Evolutionary conservation across 306 rosid species (phyloP), one percentile per base, ranked within the genome.

Genomic region (Argentina anserina): DNA sequence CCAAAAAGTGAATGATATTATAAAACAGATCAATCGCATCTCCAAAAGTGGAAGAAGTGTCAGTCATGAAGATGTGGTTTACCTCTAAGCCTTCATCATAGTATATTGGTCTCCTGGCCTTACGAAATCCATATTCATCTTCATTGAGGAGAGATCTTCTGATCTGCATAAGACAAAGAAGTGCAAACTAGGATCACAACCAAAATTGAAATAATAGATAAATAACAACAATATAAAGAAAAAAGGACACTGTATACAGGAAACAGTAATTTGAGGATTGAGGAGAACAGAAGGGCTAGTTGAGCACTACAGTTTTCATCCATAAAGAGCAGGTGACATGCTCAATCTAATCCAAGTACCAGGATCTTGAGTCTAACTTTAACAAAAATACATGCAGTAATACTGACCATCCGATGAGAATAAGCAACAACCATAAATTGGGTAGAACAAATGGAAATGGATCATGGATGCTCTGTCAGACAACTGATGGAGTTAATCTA

Each of bases 21-120:
- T 14, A 49, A 53, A 33, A 55, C 58, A 39, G 40, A 70, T 10
- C 23, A 21, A 49, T 34, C 5, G 6, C 36, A 46, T 40, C 20
- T 66, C 59, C 76, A 65, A 70, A 65, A 61, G 50, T 40, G 45
- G 49, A 21, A 70, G 79, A 46, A 53, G 70, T 18, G 28, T 2
- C 76, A 64, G 55, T 42, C 70, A 76, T 20, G 3, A 56, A 33
- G 28, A 43, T 49, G 49, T 39, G 37, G 59, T 53, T 53, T 87
- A 94, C 99, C 94, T 91, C 99, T 65, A 94, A 83, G 73, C 97
- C 99, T 83, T 88, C 97, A 0, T 94, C 99, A 11, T 94, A 91
- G 81, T 91, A 94, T 37, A 88, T 79, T 69, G 99, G 99, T 78
- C 81, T 83, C 84, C 80, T 88, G 68, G 95, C 96, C 89, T 67